These are phyloP conservation scores for Cetradonia linearis DNA, from an alignment of 495 filamentous ascomycete genomes.

Conservation along the genomic window DNA sequence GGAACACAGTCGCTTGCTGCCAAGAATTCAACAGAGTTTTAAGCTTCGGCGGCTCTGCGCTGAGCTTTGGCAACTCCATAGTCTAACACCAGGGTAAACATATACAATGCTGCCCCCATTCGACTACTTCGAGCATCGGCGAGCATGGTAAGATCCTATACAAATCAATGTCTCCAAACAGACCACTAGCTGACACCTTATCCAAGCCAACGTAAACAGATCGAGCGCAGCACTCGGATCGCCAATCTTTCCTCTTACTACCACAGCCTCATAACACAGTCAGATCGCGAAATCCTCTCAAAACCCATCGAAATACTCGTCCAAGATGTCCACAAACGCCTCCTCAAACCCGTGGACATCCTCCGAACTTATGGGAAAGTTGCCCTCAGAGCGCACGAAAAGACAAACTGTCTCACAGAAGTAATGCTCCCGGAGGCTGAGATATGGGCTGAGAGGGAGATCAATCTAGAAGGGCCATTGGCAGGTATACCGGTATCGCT, in stretches of 20 bases:
- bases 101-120: conserved; percentile 45
- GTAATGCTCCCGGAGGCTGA: conserved; percentile 74
- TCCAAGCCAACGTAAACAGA: conserved; percentile 66
- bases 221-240: conserved; percentile 60
- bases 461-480: conserved; percentile 73
- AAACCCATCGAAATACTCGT: conserved; percentile 72
- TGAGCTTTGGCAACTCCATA: neutral
- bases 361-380: conserved; percentile 86
- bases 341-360: conserved; percentile 58
- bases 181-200: conserved; percentile 5
- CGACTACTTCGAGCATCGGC: conserved; percentile 49
- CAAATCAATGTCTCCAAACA: neutral
- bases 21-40: too few species aligned
- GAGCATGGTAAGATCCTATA: conserved; percentile 38
- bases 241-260: conserved; percentile 55
- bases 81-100: neutral
- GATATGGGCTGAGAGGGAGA: conserved; percentile 55
- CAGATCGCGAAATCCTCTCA: conserved; percentile 56
- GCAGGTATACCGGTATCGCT: conserved; percentile 84
- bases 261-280: conserved; percentile 46
- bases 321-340: conserved; percentile 58
- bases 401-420: conserved; percentile 90
- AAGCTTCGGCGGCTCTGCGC: neutral
- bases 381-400: conserved; percentile 70
- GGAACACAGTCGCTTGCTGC: too few species aligned